Evolutionary conservation across 1,139 yeast genomes (phyloP), one percentile per base, ranked within the genome.

Genomic region (Blastobotrys serpentis): DNA sequence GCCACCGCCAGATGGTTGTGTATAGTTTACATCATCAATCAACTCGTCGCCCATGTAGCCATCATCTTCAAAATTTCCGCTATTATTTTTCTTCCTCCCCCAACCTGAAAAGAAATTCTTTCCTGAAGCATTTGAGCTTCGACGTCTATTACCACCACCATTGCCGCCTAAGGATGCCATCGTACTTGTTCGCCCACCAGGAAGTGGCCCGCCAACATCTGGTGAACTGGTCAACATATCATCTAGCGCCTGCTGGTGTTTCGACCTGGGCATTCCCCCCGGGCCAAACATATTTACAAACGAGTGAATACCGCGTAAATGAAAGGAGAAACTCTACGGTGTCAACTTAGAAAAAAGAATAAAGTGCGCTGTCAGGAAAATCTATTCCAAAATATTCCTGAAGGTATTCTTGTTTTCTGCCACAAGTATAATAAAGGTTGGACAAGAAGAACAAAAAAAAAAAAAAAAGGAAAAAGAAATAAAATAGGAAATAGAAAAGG

Each of bases 211-310:
- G 21, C 44, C 43, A 14, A 48, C 47, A 21, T 41, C 42, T 26
- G 52, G 52, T 17, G 54, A 48, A 6, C 56, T 47, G 17, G 56
- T 49, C 6, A 55, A 46, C 56, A 59, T 51, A 30, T 60, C 63
- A 39, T 60, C 64, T 26, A 60, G 47, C 39, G 56, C 58, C 44
- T 57, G 58, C 40, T 61, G 62, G 33, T 54, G 55, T 43, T 60
- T 50, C n/a, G 64, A 56, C 37, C 53, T 46, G 11, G 65, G 65
- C 64, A 61, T 61, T 23, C 65, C 65, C 13, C 61, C 62, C 2
- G 60, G 50, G 21, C 47, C 50, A 26, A 47, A 43, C 34, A 30
- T 30, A 11, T 6, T 23, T 23, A 23, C 26, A 23, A 23, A 23
- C 10, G 26, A 23, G 26, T 23, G 26, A n/a, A n/a, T n/a, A n/a